Evolutionary conservation across 2,329 filamentous ascomycete genomes (phyloP).

Genomic region (Colletotrichum salicis): DNA sequence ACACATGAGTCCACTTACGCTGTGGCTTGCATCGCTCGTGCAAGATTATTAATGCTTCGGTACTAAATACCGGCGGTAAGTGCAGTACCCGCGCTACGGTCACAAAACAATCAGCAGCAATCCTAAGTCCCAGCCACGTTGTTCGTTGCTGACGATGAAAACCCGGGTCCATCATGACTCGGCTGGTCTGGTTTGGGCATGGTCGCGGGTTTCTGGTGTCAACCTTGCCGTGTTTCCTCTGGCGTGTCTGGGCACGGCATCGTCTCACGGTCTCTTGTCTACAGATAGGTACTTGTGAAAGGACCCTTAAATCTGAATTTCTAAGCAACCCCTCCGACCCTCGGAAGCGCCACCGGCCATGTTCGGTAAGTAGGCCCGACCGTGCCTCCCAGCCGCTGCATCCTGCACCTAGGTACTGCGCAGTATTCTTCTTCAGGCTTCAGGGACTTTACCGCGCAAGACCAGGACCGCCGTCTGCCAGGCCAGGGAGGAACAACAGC

Average conservation of each 20-base stretch:
- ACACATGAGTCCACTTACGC: background rate
- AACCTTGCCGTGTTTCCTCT: conserved; percentile 23
- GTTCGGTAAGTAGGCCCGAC: conserved; percentile 29
- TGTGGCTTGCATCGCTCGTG: background rate
- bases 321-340: conserved; percentile 30
- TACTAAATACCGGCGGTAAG: conserved; percentile 3
- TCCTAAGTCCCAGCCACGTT: background rate
- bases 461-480: background rate
- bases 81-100: background rate
- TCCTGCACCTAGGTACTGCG: background rate
- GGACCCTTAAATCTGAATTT: conserved; percentile 31
- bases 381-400: conserved; percentile 17
- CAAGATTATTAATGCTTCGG: background rate
- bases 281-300: background rate
- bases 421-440: background rate
- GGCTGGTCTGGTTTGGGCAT: conserved; percentile 20
- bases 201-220: conserved; percentile 15
- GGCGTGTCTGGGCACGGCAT: conserved; percentile 4
- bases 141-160: conserved; percentile 14
- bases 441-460: background rate
- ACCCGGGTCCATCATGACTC: conserved; percentile 30
- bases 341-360: conserved; percentile 24
- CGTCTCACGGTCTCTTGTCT: background rate
- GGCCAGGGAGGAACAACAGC: background rate
- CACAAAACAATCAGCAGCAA: background rate